A percentile compares a stretch with the other conserved stretches of the same genome.
phyloP scores from a whole-genome alignment of 1,284 basidiomycete genomes.

The Marasmius tenuissimus region DNA sequence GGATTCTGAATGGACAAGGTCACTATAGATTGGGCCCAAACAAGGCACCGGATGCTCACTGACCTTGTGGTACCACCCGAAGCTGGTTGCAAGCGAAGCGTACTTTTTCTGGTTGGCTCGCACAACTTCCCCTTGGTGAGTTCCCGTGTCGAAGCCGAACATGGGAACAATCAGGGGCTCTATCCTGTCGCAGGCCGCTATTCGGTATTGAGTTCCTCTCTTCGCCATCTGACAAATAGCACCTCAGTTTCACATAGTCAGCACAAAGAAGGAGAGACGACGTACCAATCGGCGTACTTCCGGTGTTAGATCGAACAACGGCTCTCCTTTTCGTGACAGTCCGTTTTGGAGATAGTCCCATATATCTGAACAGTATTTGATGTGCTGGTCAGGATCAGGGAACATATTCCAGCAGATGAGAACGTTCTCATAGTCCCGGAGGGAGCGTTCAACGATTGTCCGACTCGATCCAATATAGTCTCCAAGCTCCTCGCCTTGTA shows the following conservation, averaged over 20 bases:
- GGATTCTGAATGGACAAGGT: not conserved
- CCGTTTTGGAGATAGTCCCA: not conserved
- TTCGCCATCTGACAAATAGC: too few species aligned
- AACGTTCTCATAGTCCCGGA: not conserved
- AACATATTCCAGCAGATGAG: not conserved
- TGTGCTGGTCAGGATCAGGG: not conserved
- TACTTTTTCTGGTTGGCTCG: not conserved
- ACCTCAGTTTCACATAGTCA: too few species aligned
- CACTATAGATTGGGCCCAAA: too few species aligned
- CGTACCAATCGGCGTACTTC: too few species aligned
- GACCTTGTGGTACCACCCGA: not conserved
- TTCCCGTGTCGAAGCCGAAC: not conserved
- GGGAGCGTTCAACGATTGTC: not conserved
- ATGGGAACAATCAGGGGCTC: not conserved
- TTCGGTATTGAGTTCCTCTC: not conserved
- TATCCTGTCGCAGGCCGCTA: not conserved
- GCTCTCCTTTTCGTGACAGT: too few species aligned
- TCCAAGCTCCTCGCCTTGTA: not conserved
- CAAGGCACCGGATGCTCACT: not conserved
- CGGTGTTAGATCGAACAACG: not conserved
- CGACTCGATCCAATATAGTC: not conserved
- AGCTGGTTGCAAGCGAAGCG: not conserved
- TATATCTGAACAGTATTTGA: not conserved
- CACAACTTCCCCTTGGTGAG: not conserved
- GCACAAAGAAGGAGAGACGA: too few species aligned